Evolutionary conservation across 208 protist species (phyloP).

Genomic region (Phytomonas sp.): DNA sequence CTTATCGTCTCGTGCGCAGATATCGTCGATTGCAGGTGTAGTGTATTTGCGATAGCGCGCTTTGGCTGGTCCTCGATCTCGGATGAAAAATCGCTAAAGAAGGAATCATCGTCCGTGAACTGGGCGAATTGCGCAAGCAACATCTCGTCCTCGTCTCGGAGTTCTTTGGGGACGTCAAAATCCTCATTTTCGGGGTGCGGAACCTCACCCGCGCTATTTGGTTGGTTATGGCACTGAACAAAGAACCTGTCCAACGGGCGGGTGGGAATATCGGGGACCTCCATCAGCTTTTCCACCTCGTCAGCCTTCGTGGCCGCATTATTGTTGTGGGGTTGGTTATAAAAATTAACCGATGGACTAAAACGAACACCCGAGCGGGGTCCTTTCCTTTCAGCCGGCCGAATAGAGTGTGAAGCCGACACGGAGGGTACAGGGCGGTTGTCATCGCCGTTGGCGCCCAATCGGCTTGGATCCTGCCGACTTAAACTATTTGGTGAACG

Average conservation of each 20-base stretch:
- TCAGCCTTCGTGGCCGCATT: neutral
- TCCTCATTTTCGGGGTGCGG: neutral
- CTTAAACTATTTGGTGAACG: neutral
- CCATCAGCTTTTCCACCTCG: conserved; percentile 64
- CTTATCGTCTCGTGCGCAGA: conserved; percentile 64
- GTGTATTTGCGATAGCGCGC: conserved; percentile 30
- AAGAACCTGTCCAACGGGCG: conserved; percentile 80
- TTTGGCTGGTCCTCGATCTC: conserved; percentile 54
- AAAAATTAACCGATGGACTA: neutral
- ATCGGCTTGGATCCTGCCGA: neutral
- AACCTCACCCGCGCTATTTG: conserved; percentile 10
- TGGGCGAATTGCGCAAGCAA: conserved; percentile 79
- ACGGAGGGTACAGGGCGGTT: neutral
- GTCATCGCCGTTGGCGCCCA: neutral
- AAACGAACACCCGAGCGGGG: neutral
- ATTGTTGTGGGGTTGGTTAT: neutral
- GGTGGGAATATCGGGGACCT: conserved; percentile 28
- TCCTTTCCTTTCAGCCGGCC: neutral
- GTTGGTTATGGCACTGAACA: conserved; percentile 34
- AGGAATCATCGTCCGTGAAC: conserved; percentile 89
- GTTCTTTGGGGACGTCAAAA: conserved; percentile 18
- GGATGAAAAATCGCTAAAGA: conserved; percentile 28
- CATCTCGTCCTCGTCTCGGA: conserved; percentile 31
- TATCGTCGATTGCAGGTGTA: conserved; percentile 33
- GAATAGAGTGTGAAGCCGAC: neutral